Evolutionary conservation across 2,329 filamentous ascomycete species (phyloP).

Genomic region (Xylaria sp.): DNA sequence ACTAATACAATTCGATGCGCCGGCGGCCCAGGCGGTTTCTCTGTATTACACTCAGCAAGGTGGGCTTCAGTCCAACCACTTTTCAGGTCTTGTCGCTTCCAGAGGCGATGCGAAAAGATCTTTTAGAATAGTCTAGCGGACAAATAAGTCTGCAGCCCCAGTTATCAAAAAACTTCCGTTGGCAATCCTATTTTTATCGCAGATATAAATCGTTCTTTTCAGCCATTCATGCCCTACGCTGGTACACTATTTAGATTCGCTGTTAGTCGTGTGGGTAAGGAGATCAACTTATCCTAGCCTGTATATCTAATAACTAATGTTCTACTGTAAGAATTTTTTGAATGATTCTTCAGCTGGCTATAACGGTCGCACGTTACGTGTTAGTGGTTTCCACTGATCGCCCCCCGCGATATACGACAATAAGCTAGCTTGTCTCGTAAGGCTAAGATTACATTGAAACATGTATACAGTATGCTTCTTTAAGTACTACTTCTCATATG

Average conservation of each 20-base stretch:
- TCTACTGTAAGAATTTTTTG: neutral
- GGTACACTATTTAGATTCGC: neutral
- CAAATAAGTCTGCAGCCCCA: neutral
- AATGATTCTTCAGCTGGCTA: conserved; percentile 11
- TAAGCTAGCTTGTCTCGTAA: conserved; percentile 16
- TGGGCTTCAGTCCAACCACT: conserved; percentile 13
- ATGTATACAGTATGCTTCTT: conserved; percentile 2
- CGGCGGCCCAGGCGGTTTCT: neutral
- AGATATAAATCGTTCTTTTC: neutral
- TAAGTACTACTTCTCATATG: neutral
- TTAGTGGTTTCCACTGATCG: conserved; percentile 15
- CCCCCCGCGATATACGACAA: conserved; percentile 14
- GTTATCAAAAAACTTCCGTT: neutral
- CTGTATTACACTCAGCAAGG: neutral
- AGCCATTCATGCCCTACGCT: neutral
- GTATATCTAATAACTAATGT: neutral
- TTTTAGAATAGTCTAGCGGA: neutral
- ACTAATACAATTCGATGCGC: conserved; percentile 4
- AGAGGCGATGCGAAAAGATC: conserved; percentile 14
- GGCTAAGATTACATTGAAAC: conserved; percentile 7
- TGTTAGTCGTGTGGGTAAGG: conserved; percentile 10
- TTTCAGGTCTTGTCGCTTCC: neutral
- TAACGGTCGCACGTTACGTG: conserved; percentile 20
- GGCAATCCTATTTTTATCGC: neutral
- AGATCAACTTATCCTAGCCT: neutral